Conservation (phyloP, 2,329 filamentous ascomycete species). For the Botrytis tulipae region DNA sequence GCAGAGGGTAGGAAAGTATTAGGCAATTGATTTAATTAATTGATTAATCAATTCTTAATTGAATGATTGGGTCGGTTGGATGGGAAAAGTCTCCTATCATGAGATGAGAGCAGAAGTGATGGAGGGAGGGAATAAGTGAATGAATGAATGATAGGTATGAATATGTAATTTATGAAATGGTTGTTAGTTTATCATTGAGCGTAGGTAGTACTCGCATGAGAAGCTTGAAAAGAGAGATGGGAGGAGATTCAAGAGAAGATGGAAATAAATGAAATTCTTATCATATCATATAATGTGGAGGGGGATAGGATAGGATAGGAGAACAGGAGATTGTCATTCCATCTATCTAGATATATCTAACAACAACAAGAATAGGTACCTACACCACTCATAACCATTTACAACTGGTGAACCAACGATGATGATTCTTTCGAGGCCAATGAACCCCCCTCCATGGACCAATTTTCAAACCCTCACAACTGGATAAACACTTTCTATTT, state of each 20-base stretch:
- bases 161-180: not conserved
- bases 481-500: not conserved
- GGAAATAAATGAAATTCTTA: not conserved
- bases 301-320: not conserved
- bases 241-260: not conserved
- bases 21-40: not conserved
- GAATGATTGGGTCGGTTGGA: conserved; percentile 7
- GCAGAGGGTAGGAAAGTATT: not conserved
- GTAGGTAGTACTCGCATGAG: not conserved
- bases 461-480: not conserved
- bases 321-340: not conserved
- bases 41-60: conserved; percentile 8
- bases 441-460: not conserved
- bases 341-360: not conserved
- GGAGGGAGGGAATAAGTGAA: not conserved
- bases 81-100: not conserved
- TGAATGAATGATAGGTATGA: not conserved
- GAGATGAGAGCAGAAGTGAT: not conserved
- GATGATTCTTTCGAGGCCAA: conserved; percentile 5
- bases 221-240: not conserved
- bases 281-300: not conserved
- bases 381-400: not conserved
- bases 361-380: not conserved
- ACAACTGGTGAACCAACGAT: not conserved
- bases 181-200: not conserved